These are phyloP conservation scores for Trichoderma guizhouense DNA, from an alignment of 2,329 filamentous ascomycete species.

Conservation along the genomic window DNA sequence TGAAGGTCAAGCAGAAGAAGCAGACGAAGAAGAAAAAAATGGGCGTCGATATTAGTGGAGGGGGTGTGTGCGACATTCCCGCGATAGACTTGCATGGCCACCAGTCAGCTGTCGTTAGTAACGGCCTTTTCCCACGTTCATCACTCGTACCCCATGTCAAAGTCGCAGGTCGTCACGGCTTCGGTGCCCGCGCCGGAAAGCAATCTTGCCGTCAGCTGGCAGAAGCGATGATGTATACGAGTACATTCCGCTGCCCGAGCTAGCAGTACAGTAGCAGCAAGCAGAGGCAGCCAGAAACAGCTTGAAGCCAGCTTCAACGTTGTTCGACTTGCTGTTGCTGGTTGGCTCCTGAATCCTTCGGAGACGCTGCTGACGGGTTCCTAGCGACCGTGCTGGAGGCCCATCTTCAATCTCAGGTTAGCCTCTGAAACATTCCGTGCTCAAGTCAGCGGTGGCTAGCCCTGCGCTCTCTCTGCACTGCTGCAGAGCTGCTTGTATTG, in stretches of 20 bases:
- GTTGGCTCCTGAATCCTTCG: slow-evolving; percentile 14
- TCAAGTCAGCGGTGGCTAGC: slow-evolving; percentile 15
- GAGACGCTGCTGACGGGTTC: neutral
- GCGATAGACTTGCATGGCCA: slow-evolving; percentile 12
- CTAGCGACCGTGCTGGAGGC: neutral
- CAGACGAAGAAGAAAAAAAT: neutral
- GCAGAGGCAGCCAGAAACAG: neutral
- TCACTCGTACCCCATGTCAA: slow-evolving; percentile 1
- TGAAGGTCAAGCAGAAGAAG: neutral
- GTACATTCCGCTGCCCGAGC: neutral
- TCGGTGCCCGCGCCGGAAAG: neutral
- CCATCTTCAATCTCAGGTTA: neutral
- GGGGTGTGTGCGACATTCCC: slow-evolving; percentile 17
- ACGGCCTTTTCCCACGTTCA: slow-evolving; percentile 8
- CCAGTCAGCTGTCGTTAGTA: slow-evolving; percentile 15
- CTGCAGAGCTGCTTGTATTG: neutral
- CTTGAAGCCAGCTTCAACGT: neutral
- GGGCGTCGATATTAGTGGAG: slow-evolving; percentile 3
- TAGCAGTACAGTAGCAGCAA: neutral
- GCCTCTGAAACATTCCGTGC: slow-evolving; percentile 17
- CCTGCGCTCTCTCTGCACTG: neutral
- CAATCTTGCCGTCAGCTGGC: neutral
- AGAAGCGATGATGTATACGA: neutral
- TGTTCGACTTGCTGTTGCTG: neutral
- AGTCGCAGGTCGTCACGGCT: neutral